These are phyloP conservation scores for Penicillium simplicissimum DNA, from an alignment of 495 filamentous ascomycete species.

Conservation along the genomic window DNA sequence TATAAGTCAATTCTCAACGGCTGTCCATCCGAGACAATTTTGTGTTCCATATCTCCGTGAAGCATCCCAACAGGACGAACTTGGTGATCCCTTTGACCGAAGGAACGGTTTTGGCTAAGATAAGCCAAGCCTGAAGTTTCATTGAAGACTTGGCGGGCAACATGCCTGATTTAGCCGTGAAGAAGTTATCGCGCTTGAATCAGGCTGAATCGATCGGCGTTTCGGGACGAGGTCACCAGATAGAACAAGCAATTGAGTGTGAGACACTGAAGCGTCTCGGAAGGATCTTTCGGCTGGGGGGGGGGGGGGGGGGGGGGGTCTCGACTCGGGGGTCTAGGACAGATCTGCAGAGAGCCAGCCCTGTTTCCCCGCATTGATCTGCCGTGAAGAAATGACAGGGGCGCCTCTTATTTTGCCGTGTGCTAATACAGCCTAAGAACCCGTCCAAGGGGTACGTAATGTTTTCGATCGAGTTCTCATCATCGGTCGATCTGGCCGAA, in stretches of 20 bases:
- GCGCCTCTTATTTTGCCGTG: background rate
- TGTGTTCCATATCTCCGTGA: conserved; percentile 4
- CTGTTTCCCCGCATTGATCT: conserved; percentile 5
- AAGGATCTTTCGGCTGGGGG: background rate
- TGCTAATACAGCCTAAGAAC: background rate
- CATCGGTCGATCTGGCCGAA: background rate
- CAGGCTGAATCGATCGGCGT: conserved; percentile 12
- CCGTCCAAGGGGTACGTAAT: background rate
- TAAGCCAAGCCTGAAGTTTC: background rate
- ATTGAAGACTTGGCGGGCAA: background rate
- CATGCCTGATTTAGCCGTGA: conserved; percentile 2
- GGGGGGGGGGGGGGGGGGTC: too few species aligned
- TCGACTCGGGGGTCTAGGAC: background rate
- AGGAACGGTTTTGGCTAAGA: conserved; percentile 1
- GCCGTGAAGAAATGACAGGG: conserved; percentile 1
- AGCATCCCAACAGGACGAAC: background rate
- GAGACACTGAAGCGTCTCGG: background rate
- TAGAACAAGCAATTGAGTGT: background rate
- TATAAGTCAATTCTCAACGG: background rate
- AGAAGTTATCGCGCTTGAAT: background rate
- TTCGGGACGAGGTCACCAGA: background rate
- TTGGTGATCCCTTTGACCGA: background rate
- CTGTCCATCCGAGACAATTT: background rate
- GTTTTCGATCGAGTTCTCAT: background rate
- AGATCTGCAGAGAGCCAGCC: background rate